phyloP scores from a whole-genome alignment of 1,284 basidiomycete genomes.

The Microbotryum scabiosae region DNA sequence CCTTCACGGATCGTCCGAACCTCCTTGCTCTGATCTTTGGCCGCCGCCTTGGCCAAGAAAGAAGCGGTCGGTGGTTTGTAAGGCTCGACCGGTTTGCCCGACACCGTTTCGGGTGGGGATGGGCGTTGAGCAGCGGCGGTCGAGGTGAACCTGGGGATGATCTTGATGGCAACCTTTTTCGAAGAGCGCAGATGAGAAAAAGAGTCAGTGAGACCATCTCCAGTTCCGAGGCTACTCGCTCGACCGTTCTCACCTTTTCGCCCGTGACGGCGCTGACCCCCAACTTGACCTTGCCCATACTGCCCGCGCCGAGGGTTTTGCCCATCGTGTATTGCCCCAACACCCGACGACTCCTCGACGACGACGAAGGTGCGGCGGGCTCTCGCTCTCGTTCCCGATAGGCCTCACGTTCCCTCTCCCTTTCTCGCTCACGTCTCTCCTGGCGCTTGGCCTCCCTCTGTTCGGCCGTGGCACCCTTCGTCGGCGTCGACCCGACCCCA shows the following conservation, averaged over 20 bases:
- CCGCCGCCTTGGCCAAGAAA: slow-evolving; percentile 61
- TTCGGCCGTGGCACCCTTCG: no score
- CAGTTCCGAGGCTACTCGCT: not conserved
- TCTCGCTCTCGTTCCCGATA: no score
- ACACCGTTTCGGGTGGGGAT: not conserved
- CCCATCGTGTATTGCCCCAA: slow-evolving; percentile 92
- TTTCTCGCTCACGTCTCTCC: no score
- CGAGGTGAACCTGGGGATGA: slow-evolving; percentile 74
- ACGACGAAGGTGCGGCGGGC: no score
- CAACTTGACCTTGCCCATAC: slow-evolving; percentile 99
- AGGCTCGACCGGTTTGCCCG: slow-evolving; percentile 45
- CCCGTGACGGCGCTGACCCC: slow-evolving; percentile 80
- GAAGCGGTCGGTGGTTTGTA: slow-evolving; percentile 35
- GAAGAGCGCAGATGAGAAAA: not conserved
- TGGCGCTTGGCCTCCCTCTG: no score
- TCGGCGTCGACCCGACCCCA: no score
- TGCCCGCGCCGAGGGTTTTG: slow-evolving; percentile 94
- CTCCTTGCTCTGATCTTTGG: slow-evolving; percentile 92
- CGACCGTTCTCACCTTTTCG: slow-evolving; percentile 65
- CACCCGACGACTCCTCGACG: slow-evolving; percentile 42
- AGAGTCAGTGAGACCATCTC: not conserved
- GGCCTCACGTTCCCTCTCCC: no score
- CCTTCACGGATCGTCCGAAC: slow-evolving; percentile 92
- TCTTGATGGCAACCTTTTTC: slow-evolving; percentile 93
- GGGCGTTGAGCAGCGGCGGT: slow-evolving; percentile 42